Percentiles rank a stretch among this genome's conserved stretches.
phyloP scores from a whole-genome alignment of 225 moss, liverwort and hornwort genomes.

The Thuidium tamariscinum region DNA sequence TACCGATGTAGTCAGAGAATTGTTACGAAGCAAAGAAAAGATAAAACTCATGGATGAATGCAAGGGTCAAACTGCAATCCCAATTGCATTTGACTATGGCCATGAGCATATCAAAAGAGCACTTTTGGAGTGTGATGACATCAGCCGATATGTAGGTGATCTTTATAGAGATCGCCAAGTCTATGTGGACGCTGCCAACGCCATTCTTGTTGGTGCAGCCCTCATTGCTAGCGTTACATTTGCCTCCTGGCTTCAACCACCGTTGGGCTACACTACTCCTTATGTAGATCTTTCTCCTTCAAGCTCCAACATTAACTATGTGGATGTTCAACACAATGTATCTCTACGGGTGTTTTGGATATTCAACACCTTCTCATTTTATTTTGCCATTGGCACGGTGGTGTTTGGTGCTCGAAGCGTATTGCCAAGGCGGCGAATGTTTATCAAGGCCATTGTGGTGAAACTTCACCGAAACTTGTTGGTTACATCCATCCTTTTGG shows the following conservation, averaged over 20 bases:
- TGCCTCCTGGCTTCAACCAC: not conserved
- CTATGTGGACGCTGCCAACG: not conserved
- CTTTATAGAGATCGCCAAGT: not conserved
- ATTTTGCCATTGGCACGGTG: not conserved
- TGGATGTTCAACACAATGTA: not conserved
- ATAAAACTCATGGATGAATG: not conserved
- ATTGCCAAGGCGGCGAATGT: not conserved
- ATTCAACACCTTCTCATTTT: not conserved
- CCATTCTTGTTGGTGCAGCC: not conserved
- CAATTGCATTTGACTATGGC: not conserved
- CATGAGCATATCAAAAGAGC: not conserved
- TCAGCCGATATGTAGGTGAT: not conserved
- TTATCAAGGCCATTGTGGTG: not conserved
- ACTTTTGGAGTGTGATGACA: not conserved
- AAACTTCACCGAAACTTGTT: not conserved
- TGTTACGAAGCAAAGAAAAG: not conserved
- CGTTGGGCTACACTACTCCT: not conserved
- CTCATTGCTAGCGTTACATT: not conserved
- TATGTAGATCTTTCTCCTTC: not conserved
- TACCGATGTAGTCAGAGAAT: not conserved
- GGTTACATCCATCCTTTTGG: not conserved
- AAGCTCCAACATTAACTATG: not conserved
- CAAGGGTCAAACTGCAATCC: not conserved
- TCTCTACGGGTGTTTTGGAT: not conserved
- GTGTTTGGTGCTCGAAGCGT: not conserved